phyloP scores from a whole-genome alignment of 768 basidiomycete genomes.

The Kwoniella dendrophila region DNA sequence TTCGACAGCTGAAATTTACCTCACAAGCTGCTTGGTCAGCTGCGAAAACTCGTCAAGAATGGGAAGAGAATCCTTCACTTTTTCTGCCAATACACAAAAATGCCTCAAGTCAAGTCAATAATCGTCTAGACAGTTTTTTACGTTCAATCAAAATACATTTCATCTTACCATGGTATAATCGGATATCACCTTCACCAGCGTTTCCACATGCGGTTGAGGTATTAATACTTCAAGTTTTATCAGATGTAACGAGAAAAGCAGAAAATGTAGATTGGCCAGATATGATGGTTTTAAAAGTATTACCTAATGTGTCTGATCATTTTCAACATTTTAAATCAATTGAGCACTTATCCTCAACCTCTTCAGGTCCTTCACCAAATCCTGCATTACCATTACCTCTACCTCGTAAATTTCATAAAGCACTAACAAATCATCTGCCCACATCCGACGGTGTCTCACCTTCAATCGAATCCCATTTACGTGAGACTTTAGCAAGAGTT shows the following conservation, averaged over 20 bases:
- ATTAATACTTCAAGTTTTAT: constrained; percentile 69
- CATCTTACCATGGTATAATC: constrained; percentile 83
- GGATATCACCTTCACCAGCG: constrained; percentile 79
- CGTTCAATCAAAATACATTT: constrained; percentile 83
- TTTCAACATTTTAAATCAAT: constrained; percentile 88
- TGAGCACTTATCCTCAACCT: constrained; percentile 59
- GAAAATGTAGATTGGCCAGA: constrained; percentile 70
- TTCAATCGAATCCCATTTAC: constrained; percentile 82
- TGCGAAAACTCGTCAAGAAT: constrained; percentile 81
- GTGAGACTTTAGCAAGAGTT: constrained; percentile 68
- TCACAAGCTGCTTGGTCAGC: constrained; percentile 95
- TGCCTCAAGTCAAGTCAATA: constrained; percentile 65
- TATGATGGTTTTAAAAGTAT: constrained; percentile 75
- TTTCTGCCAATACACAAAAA: constrained; percentile 66
- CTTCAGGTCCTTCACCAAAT: constrained; percentile 20
- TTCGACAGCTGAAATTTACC: constrained; percentile 79
- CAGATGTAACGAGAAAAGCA: constrained; percentile 64
- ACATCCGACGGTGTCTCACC: constrained; percentile 64
- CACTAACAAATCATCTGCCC: constrained; percentile 29
- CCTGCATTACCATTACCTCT: constrained; percentile 41
- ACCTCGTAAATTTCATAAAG: constrained; percentile 34
- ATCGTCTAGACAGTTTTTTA: constrained; percentile 76
- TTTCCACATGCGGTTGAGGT: constrained; percentile 84
- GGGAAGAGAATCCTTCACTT: constrained; percentile 75
- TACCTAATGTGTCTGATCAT: constrained; percentile 87